A percentile compares a stretch with the other conserved stretches of the same genome.
Evolutionary conservation across 179 eudicot genomes (phyloP).

Genomic region (Heliamphora pulchella): DNA sequence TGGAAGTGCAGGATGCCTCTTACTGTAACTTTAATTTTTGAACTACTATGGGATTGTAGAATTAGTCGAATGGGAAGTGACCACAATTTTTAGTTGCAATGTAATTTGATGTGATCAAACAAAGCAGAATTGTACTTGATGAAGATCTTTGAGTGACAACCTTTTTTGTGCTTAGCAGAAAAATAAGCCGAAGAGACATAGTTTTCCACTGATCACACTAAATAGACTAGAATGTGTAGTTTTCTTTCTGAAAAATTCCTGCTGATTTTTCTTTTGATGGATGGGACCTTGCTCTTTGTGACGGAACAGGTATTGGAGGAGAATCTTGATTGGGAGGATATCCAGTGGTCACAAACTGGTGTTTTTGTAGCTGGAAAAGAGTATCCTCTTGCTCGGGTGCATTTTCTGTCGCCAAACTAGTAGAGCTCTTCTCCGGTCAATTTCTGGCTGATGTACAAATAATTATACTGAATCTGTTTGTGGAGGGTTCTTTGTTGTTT

Average conservation of each 20-base stretch:
- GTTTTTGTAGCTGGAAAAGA: conserved; percentile 82
- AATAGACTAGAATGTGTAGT: not conserved
- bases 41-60: not conserved
- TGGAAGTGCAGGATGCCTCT: not conserved
- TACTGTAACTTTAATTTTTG: not conserved
- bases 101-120: not conserved
- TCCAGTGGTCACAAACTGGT: conserved; percentile 93
- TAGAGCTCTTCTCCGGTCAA: not conserved
- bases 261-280: not conserved
- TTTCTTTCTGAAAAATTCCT: not conserved
- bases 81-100: not conserved
- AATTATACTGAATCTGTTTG: not conserved
- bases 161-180: not conserved
- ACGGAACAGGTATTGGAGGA: conserved; percentile 69
- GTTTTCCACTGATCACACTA: not conserved
- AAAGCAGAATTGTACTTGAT: not conserved
- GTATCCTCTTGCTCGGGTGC: conserved; percentile 82
- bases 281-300: not conserved
- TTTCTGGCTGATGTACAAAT: not conserved
- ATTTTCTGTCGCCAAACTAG: conserved; percentile 73
- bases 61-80: not conserved
- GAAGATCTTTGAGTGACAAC: not conserved
- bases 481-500: not conserved
- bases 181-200: not conserved
- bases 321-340: conserved; percentile 95